Conservation (phyloP, 2,329 filamentous ascomycete genomes). For the Phoma sp. region DNA sequence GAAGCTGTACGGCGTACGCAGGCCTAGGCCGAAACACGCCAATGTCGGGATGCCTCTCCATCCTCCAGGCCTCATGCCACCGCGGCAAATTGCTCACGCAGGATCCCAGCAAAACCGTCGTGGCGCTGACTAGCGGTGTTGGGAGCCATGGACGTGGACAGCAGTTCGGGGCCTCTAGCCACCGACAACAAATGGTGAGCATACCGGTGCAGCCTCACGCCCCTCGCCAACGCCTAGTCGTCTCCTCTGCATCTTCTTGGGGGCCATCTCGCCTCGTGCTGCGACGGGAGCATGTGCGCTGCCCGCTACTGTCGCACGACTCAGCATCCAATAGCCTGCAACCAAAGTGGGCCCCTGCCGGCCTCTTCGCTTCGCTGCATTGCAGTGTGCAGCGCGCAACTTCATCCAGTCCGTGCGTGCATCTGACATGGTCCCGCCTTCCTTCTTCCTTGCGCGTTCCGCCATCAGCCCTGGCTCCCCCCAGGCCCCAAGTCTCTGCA, state of each 20-base stretch:
- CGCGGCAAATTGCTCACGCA: constrained; percentile 21
- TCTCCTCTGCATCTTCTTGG: constrained; percentile 9
- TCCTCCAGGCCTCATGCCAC: constrained; percentile 21
- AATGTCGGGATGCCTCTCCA: constrained; percentile 18
- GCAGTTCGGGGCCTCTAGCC: neutral
- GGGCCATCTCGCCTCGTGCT: constrained; percentile 27
- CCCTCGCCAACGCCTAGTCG: neutral
- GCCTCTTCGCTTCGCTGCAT: constrained; percentile 29
- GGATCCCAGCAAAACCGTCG: constrained; percentile 8
- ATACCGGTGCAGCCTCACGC: neutral
- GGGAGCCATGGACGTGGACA: neutral
- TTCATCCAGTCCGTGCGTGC: constrained; percentile 26
- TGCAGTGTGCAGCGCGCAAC: constrained; percentile 5
- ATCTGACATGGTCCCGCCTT: constrained; percentile 21
- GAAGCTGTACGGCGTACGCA: constrained; percentile 20
- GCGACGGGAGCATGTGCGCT: constrained; percentile 38
- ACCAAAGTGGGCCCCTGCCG: constrained; percentile 26
- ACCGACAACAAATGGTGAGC: neutral
- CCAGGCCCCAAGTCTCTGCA: constrained; percentile 27
- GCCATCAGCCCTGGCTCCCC: constrained; percentile 32
- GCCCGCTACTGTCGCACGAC: constrained; percentile 42
- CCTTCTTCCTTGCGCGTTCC: constrained; percentile 34
- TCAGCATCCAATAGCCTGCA: constrained; percentile 26
- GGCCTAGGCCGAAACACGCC: constrained; percentile 29
- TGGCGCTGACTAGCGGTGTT: constrained; percentile 8